Conservation (phyloP, 345 rosid genomes). For the Acer campestre region DNA sequence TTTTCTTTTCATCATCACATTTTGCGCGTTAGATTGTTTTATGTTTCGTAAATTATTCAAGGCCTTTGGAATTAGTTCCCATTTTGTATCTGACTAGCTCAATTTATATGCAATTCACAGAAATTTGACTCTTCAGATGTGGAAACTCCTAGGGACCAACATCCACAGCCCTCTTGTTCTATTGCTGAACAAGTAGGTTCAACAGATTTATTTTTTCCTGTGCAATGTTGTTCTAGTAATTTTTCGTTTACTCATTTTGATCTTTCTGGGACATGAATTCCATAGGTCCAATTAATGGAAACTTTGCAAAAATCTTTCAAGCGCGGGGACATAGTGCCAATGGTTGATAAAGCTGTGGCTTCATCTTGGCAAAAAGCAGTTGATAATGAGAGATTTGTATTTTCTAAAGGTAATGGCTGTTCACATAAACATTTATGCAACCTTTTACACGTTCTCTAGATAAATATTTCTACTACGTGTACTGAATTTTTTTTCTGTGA, state of each 20-base stretch:
- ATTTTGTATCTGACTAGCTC: constrained; percentile 2
- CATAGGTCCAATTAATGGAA: constrained; percentile 14
- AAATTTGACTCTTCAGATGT: constrained; percentile 36
- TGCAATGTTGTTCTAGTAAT: not conserved
- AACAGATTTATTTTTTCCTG: not conserved
- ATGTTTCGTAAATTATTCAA: not conserved
- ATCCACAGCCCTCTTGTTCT: constrained; percentile 34
- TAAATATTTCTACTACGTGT: not conserved
- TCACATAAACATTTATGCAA: not conserved
- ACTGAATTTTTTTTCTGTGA: not conserved
- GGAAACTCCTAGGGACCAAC: constrained; percentile 25
- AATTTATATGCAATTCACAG: constrained; percentile 33
- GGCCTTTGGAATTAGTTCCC: not conserved
- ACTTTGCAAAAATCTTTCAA: constrained; percentile 31
- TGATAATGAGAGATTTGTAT: constrained; percentile 37
- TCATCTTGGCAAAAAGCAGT: constrained; percentile 42
- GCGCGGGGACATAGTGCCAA: constrained; percentile 30
- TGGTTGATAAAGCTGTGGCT: constrained; percentile 43
- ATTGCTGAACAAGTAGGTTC: constrained; percentile 44
- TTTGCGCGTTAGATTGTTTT: no score
- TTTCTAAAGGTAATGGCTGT: constrained; percentile 41
- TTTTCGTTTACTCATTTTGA: not conserved
- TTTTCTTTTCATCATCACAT: not conserved
- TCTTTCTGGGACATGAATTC: not conserved
- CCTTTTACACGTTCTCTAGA: not conserved